Evolutionary conservation across 2,329 filamentous ascomycete species (phyloP), one percentile per base, ranked within the genome.

Genomic region (Calonectria crousiana): DNA sequence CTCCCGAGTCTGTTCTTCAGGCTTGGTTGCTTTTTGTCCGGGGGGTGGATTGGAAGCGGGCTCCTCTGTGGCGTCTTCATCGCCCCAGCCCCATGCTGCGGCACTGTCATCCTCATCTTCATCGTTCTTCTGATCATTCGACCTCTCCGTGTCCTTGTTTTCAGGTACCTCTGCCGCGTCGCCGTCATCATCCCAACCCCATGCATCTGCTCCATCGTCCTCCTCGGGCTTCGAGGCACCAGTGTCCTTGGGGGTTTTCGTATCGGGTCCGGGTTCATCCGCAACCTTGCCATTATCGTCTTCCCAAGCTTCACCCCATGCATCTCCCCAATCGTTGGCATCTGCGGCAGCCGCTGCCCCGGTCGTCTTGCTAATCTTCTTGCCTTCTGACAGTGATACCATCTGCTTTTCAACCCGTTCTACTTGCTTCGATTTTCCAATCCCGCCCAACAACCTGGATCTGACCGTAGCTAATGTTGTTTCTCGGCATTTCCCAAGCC

Each of bases 71-170:
- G 77, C 56, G 20, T 94, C 93, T 34, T 96, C 89, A 34, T 91
- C 94, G n/a, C 91, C 94, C 94, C 95, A 97, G 41, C 94, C 95
- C 94, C 95, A 97, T 36, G 95, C 95, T 74, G 95, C 94, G 18
- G 87, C 89, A 6, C 85, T 85, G 28, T 90, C 89, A 18, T 89
- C 87, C 10, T 86, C 87, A 1, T 87, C 85, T 0, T 83, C 82
- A 2, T 79, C 75, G n/a, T 75, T 67, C 73, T 77, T 66, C 38
- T 83, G 82, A 2, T 78, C 74, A 16, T 74, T 64, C 73, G 77
- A 52, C 23, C 44, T 64, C 8, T 30, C 30, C 41, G 67, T 49
- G 11, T 77, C 62, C 38, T 77, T 72, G n/a, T 75, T 49, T 36
- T 76, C 44, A 6, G 77, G 62, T 6, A 79, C 34, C 13, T 80